These are phyloP conservation scores for Diaporthe helianthi DNA, from an alignment of 2,329 filamentous ascomycete genomes.

Conservation along the genomic window DNA sequence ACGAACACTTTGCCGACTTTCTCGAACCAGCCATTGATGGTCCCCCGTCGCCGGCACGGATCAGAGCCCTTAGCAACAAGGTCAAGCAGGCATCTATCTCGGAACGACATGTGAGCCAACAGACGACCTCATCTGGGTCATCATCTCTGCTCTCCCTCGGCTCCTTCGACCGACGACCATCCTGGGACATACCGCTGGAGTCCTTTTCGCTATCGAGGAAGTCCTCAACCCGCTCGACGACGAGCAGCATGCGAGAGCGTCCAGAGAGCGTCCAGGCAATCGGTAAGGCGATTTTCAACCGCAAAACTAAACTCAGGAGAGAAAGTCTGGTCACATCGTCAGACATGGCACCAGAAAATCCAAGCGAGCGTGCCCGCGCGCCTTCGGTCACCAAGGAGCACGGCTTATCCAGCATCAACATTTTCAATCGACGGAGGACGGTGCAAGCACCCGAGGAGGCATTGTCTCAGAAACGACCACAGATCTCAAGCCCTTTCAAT, in stretches of 20 bases:
- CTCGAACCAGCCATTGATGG: constrained; percentile 66
- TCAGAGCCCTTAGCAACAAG: constrained; percentile 65
- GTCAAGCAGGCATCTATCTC: constrained; percentile 61
- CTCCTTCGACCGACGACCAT: constrained; percentile 49
- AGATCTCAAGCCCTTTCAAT: constrained; percentile 70
- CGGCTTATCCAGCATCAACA: constrained; percentile 24
- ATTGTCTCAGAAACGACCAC: constrained; percentile 50
- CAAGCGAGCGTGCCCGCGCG: constrained; percentile 38
- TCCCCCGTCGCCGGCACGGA: constrained; percentile 65
- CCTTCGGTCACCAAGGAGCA: constrained; percentile 36
- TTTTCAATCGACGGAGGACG: constrained; percentile 59
- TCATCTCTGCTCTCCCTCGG: constrained; percentile 59
- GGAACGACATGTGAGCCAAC: constrained; percentile 55
- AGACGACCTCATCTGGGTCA: constrained; percentile 61
- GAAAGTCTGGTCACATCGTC: constrained; percentile 57
- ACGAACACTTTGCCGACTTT: constrained; percentile 48
- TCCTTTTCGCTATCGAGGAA: constrained; percentile 59
- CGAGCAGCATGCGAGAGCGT: constrained; percentile 61
- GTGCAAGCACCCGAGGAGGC: constrained; percentile 43
- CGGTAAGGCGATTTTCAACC: constrained; percentile 65
- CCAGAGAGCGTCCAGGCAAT: constrained; percentile 67
- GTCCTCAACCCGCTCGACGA: constrained; percentile 62
- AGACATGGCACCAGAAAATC: constrained; percentile 44
- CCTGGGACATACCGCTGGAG: constrained; percentile 60
- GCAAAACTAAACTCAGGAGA: constrained; percentile 58